These are phyloP conservation scores for Staphylotrichum tortipilum DNA, from an alignment of 495 filamentous ascomycete species.

Conservation along the genomic window DNA sequence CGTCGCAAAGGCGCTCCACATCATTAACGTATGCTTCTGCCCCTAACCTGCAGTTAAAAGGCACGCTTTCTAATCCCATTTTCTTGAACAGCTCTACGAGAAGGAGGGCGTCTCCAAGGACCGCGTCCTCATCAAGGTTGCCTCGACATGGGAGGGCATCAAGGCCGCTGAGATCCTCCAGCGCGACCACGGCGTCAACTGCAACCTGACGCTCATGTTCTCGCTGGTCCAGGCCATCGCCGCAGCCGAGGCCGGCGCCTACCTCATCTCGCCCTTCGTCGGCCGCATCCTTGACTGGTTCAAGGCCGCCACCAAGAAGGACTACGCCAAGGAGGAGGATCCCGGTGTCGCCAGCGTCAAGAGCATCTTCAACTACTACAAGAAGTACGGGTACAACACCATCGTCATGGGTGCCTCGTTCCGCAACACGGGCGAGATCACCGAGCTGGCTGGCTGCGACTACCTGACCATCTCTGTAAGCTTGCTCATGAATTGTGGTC, in stretches of 20 bases:
- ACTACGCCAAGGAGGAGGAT: conserved; percentile 80
- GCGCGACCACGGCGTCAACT: conserved; percentile 87
- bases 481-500: conserved; percentile 7
- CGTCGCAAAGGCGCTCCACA: conserved; percentile 91
- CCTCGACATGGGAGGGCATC: conserved; percentile 93
- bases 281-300: conserved; percentile 99
- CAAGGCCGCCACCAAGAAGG: conserved; percentile 92
- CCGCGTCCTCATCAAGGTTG: conserved; percentile 85
- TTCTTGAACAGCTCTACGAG: conserved; percentile 88
- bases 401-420: conserved; percentile 99
- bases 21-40: conserved; percentile 69
- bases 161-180: conserved; percentile 93
- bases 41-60: no score
- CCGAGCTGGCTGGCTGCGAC: conserved; percentile 94
- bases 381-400: conserved; percentile 98
- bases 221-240: conserved; percentile 91
- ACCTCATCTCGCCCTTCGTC: conserved; percentile 98
- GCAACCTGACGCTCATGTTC: conserved; percentile 99
- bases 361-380: conserved; percentile 99
- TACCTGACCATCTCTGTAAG: conserved; percentile 95
- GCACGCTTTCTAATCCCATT: no score
- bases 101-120: conserved; percentile 83
- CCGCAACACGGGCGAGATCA: conserved; percentile 92
- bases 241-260: conserved; percentile 91
- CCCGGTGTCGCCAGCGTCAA: conserved; percentile 95